Base-by-base conservation (phyloP, 1,139 yeast species). In the Pichia sp. region DNA sequence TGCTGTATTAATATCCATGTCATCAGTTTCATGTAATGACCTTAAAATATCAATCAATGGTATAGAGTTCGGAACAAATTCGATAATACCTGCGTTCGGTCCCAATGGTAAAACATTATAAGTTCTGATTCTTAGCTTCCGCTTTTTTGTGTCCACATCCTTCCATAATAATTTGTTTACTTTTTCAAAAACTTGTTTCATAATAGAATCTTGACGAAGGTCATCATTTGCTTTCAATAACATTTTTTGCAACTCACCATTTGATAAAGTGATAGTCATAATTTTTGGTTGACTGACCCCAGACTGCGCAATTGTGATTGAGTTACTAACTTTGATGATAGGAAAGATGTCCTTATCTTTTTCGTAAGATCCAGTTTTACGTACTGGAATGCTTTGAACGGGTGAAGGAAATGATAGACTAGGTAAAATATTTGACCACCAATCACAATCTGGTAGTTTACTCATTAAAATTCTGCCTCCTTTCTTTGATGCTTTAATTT, bases 181-280 rank as follows among this genome's bases (percentile, higher is more conserved):
- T 61, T 89, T 87, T 26, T 75, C 84, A 64, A 94, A 94, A 1
- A 92, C 97, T 62, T 92, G 98, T 62, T 90, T 95, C 98, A 94
- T 94, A 52, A 92, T 87, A 0, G 95, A 86, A 66, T 94, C 99
- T 65, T 94, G 98, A 48, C 98, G 71, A 48, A 92, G 68, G 65
- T 94, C 98, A 66, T 94, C 98, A 7, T 87, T 77, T 27, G 88
- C 86, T 60, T 94, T 94, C 56, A 89, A 70, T 22, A 92, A 68
- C 60, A 83, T 73, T 49, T 71, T 77, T 51, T 78, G 82, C 0
- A 53, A 59, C 0, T 64, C 56, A 0, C 97, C 97, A 59, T 79
- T 76, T 0, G 80, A 70, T 20, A 82, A 66, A 0, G 49, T 51
- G 47, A 86, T 68, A 1, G 70, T 74, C 43, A 82, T 72, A 44